These are phyloP conservation scores for Tetraselmis chui DNA, from an alignment of 139 green algal genomes.

Conservation along the genomic window DNA sequence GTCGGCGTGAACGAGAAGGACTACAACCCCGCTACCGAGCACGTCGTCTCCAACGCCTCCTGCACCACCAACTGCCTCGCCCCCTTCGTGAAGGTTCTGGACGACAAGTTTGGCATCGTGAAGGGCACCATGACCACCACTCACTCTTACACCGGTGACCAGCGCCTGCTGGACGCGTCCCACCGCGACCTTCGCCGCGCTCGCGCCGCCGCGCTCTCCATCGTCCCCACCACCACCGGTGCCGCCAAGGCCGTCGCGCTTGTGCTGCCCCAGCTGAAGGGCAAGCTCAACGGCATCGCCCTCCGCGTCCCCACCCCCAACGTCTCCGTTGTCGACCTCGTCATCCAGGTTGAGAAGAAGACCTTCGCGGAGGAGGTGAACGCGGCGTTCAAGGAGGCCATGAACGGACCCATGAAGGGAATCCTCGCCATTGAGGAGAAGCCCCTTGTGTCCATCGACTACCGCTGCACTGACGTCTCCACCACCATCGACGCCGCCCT, in stretches of 20 bases:
- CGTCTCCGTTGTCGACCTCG: slow-evolving; percentile 96
- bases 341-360: slow-evolving; percentile 95
- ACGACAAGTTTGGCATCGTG: slow-evolving; percentile 98
- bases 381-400: slow-evolving; percentile 86
- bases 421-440: slow-evolving; percentile 86
- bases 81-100: slow-evolving; percentile 98
- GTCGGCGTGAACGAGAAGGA: slow-evolving; percentile 90
- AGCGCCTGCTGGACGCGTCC: slow-evolving; percentile 95
- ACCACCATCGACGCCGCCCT: slow-evolving; percentile 92
- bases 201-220: slow-evolving; percentile 94
- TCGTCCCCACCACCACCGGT: slow-evolving; percentile 97
- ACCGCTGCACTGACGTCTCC: slow-evolving; percentile 76
- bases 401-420: slow-evolving; percentile 76
- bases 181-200: slow-evolving; percentile 95
- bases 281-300: slow-evolving; percentile 95
- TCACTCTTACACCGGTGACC: slow-evolving; percentile 99
- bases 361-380: slow-evolving; percentile 99
- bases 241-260: slow-evolving; percentile 96
- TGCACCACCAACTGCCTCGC: slow-evolving; percentile 99
- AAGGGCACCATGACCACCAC: slow-evolving; percentile 99
- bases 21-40: slow-evolving; percentile 59
- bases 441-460: slow-evolving; percentile 96
- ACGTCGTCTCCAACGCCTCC: slow-evolving; percentile 96
- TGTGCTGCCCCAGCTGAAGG: slow-evolving; percentile 88
- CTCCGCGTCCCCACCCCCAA: slow-evolving; percentile 98